Percentiles rank a stretch among this genome's conserved stretches.
Conservation (phyloP, 2,329 filamentous ascomycete genomes). For the Daldinia sp. region DNA sequence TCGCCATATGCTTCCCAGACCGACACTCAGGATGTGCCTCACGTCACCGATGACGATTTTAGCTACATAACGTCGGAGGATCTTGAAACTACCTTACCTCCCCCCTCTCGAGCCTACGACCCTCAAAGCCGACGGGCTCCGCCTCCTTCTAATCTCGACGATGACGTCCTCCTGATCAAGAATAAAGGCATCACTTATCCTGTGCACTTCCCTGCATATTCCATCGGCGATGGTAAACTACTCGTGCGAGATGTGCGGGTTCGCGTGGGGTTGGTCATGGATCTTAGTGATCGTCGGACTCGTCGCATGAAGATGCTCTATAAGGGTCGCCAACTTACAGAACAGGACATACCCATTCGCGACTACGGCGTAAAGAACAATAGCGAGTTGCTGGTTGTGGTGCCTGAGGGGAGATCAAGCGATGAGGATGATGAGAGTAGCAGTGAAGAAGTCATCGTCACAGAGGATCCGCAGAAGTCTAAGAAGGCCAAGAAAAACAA, state of each 20-base stretch:
- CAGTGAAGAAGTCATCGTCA: conserved; percentile 59
- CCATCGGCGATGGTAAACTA: conserved; percentile 80
- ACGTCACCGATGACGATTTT: conserved; percentile 81
- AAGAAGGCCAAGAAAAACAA: conserved; percentile 57
- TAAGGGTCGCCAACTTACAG: conserved; percentile 78
- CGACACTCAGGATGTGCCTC: conserved; percentile 62
- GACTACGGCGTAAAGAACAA: conserved; percentile 72
- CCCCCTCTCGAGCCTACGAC: conserved; percentile 57
- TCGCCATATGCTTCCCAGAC: conserved; percentile 65
- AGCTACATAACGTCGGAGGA: conserved; percentile 87
- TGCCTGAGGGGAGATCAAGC: conserved; percentile 62
- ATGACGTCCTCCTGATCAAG: conserved; percentile 78
- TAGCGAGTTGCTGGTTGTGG: conserved; percentile 70
- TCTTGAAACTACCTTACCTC: conserved; percentile 61
- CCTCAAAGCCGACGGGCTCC: conserved; percentile 52
- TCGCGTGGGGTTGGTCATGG: conserved; percentile 75
- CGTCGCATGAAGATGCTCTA: conserved; percentile 75
- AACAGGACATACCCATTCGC: conserved; percentile 67
- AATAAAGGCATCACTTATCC: conserved; percentile 74
- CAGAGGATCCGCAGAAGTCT: conserved; percentile 59
- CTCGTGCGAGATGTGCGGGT: conserved; percentile 74
- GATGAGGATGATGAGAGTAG: conserved; percentile 57
- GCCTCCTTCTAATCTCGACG: conserved; percentile 61
- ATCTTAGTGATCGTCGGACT: conserved; percentile 66
- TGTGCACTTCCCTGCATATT: conserved; percentile 79